phyloP scores from a whole-genome alignment of 345 rosid species.

The Mallotus nudiflorus region DNA sequence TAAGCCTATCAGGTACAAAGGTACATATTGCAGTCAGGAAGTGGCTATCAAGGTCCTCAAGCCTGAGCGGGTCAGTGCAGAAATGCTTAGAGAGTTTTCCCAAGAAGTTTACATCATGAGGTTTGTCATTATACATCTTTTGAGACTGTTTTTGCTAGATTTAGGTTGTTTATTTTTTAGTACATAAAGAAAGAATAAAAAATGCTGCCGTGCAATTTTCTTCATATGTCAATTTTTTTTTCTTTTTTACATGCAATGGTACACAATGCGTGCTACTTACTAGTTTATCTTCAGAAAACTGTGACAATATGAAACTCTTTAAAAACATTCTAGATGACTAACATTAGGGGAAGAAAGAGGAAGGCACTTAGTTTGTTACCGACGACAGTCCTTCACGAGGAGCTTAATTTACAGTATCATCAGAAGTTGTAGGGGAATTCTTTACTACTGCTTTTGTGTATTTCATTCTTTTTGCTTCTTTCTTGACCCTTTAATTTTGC shows the following conservation, averaged over 20 bases:
- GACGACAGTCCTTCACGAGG: not conserved
- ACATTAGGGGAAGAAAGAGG: not conserved
- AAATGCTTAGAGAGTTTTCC: constrained; percentile 80
- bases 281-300: not conserved
- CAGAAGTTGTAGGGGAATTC: not conserved
- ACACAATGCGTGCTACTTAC: not conserved
- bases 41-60: constrained; percentile 91
- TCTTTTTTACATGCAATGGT: not conserved
- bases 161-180: not conserved
- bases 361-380: not conserved
- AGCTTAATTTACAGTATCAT: not conserved
- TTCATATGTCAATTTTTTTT: constrained; percentile 4
- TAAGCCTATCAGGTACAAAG: constrained; percentile 59
- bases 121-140: constrained; percentile 40
- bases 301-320: not conserved
- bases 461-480: not conserved
- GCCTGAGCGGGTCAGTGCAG: constrained; percentile 72
- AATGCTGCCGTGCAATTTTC: not conserved
- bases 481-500: constrained; percentile 8
- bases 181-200: not conserved
- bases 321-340: not conserved
- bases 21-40: constrained; percentile 91
- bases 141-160: not conserved
- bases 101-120: constrained; percentile 98
- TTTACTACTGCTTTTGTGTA: not conserved